phyloP scores from a whole-genome alignment of 2,329 filamentous ascomycete species.

The Aspergillus sp. region DNA sequence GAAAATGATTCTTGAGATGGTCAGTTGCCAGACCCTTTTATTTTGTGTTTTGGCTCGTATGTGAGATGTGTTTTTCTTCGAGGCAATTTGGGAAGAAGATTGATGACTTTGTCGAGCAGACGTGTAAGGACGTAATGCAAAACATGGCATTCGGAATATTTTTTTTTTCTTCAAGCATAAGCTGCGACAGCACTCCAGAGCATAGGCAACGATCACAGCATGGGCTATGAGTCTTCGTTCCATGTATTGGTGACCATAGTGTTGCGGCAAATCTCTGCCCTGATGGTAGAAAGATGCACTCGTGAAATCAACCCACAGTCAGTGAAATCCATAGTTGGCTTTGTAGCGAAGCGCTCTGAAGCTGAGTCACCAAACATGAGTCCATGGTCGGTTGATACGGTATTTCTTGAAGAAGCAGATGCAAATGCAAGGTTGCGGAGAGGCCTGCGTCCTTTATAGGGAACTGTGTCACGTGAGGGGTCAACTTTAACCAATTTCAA shows the following conservation, averaged over 20 bases:
- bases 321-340: no score
- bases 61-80: background rate
- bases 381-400: background rate
- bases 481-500: background rate
- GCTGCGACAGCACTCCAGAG: no score
- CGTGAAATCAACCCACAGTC: no score
- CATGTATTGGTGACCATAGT: no score
- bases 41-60: background rate
- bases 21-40: constrained; percentile 7
- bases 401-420: background rate
- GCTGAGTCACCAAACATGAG: background rate
- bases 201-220: no score
- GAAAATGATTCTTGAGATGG: background rate
- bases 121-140: no score
- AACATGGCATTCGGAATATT: no score
- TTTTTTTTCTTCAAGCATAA: no score
- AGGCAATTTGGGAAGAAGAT: background rate
- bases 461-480: background rate
- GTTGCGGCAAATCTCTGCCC: no score
- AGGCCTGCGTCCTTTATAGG: background rate
- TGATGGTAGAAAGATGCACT: no score
- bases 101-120: background rate
- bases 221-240: no score
- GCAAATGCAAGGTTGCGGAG: background rate
- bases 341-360: no score